phyloP scores from a whole-genome alignment of 2,329 filamentous ascomycete genomes.

The Spiromastix sp. region DNA sequence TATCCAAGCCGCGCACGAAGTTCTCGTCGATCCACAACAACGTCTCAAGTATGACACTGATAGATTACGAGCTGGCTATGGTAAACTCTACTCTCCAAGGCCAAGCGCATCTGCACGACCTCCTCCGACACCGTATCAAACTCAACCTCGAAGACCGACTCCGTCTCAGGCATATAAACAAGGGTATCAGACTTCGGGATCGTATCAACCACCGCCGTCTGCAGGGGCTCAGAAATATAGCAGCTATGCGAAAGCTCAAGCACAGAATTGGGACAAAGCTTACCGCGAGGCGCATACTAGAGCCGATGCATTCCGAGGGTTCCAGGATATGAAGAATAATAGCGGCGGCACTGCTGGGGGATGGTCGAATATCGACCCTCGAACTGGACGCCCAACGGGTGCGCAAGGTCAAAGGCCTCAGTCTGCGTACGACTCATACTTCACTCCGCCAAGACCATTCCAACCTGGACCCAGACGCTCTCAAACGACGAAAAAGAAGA shows the following conservation, averaged over 20 bases:
- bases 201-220: slow-evolving; percentile 23
- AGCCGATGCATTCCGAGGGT: slow-evolving; percentile 35
- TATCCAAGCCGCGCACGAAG: slow-evolving; percentile 77
- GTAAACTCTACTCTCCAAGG: slow-evolving; percentile 15
- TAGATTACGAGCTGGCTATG: slow-evolving; percentile 40
- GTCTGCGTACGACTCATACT: slow-evolving; percentile 31
- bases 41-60: slow-evolving; percentile 55
- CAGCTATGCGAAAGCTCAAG: slow-evolving; percentile 29
- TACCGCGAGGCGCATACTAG: slow-evolving; percentile 31
- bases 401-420: slow-evolving; percentile 20
- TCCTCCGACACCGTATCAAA: slow-evolving; percentile 11
- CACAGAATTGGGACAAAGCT: slow-evolving; percentile 28
- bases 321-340: slow-evolving; percentile 33
- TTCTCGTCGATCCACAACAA: slow-evolving; percentile 52
- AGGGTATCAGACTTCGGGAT: slow-evolving; percentile 13
- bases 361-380: slow-evolving; percentile 33
- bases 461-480: slow-evolving; percentile 26
- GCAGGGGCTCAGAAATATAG: slow-evolving; percentile 30
- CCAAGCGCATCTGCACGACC: slow-evolving; percentile 13
- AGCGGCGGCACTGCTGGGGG: slow-evolving; percentile 15
- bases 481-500: slow-evolving; percentile 39
- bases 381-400: slow-evolving; percentile 20
- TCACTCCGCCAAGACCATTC: slow-evolving; percentile 21
- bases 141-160: slow-evolving; percentile 14
- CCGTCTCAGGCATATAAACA: slow-evolving; percentile 12